Evolutionary conservation across 148 eudicot species (phyloP).

Genomic region (Oxyria digyna): DNA sequence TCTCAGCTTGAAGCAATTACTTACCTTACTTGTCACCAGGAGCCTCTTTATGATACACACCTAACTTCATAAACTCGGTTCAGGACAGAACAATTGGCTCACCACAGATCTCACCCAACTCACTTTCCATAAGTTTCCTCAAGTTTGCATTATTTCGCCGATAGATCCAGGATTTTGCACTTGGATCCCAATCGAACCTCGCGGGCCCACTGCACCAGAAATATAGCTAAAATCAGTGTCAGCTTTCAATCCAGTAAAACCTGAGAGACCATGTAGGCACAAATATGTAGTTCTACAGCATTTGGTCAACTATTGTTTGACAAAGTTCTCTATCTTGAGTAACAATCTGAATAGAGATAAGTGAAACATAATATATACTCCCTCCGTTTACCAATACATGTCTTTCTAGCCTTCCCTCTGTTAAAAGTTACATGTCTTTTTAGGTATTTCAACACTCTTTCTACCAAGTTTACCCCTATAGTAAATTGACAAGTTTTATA

Average conservation of each 20-base stretch:
- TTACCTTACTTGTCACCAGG: not conserved
- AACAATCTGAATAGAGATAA: no score
- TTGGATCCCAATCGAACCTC: slow-evolving; percentile 67
- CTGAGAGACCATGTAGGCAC: not conserved
- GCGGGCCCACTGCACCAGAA: slow-evolving; percentile 58
- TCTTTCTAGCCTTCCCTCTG: no score
- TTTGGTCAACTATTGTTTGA: not conserved
- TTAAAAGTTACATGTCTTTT: no score
- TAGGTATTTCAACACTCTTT: no score
- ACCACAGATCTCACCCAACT: slow-evolving; percentile 60
- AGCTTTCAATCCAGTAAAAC: not conserved
- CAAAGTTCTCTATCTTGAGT: no score
- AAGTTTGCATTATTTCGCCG: slow-evolving; percentile 45
- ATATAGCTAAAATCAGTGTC: not conserved
- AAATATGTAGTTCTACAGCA: not conserved
- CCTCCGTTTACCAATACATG: no score
- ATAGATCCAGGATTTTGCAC: slow-evolving; percentile 50
- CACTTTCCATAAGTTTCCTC: slow-evolving; percentile 32
- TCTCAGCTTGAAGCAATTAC: not conserved
- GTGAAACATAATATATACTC: no score
- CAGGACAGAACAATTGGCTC: slow-evolving; percentile 43
- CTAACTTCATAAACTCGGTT: slow-evolving; percentile 6
- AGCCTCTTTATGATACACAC: not conserved
- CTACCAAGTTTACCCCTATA: no score
- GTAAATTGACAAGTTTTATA: no score